Conservation (phyloP, 257 asterid species). For the Anisodus acutangulus region DNA sequence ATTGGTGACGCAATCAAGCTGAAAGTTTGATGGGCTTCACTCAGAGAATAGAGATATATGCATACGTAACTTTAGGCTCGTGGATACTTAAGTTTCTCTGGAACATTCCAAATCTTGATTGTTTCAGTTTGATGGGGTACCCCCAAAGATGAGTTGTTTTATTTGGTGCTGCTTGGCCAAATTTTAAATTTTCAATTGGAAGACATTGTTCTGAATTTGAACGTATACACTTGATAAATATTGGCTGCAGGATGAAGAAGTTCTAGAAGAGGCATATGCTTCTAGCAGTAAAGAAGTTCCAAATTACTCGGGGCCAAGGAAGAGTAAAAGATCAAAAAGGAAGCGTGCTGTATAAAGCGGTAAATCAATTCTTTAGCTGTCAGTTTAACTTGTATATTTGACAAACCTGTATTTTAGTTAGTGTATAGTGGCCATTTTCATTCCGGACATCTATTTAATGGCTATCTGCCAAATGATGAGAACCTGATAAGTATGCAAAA, state of each 20-base stretch:
- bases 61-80: neutral
- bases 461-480: constrained; percentile 31
- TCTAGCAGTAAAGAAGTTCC: constrained; percentile 71
- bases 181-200: constrained; percentile 4
- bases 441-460: constrained; percentile 51
- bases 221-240: constrained; percentile 27
- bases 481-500: constrained; percentile 20
- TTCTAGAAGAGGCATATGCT: constrained; percentile 74
- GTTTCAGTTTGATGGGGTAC: neutral
- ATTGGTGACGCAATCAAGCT: neutral
- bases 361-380: constrained; percentile 48
- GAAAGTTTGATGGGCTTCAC: neutral
- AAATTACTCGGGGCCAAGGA: constrained; percentile 62
- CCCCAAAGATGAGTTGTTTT: neutral
- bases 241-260: constrained; percentile 59
- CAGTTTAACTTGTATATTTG: constrained; percentile 53
- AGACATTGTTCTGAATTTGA: constrained; percentile 21
- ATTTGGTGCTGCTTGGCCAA: constrained; percentile 4
- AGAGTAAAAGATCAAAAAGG: constrained; percentile 83
- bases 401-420: constrained; percentile 43
- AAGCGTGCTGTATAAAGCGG: constrained; percentile 79
- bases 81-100: neutral
- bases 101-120: neutral
- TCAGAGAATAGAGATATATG: neutral
- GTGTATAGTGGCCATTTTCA: constrained; percentile 60